phyloP scores from a whole-genome alignment of 73 alveolate species.

The Paramecium bursaria region DNA sequence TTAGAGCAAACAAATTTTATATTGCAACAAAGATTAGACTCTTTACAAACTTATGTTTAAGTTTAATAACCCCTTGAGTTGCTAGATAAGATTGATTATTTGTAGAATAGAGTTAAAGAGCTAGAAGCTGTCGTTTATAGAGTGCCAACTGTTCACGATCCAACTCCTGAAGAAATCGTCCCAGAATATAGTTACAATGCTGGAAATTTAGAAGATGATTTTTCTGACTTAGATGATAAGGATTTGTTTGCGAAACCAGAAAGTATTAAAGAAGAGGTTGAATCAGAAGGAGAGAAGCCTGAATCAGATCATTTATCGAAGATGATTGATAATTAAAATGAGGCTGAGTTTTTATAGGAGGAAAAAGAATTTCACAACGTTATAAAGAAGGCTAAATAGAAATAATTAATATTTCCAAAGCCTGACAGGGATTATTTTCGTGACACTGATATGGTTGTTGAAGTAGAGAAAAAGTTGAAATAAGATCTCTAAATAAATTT shows the following conservation, averaged over 20 bases:
- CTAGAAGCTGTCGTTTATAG: too few relatives aligned
- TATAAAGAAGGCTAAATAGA: neutral
- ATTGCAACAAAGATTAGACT: neutral
- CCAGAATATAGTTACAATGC: conserved; percentile 25
- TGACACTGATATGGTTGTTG: too few relatives aligned
- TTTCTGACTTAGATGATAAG: conserved; percentile 36
- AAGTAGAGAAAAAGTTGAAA: too few relatives aligned
- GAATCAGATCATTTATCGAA: conserved; percentile 17
- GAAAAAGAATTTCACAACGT: conserved; percentile 53
- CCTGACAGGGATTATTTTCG: too few relatives aligned
- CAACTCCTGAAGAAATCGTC: conserved; percentile 32
- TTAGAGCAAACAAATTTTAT: conserved; percentile 16
- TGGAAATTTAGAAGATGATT: conserved; percentile 21
- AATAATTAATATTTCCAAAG: too few relatives aligned
- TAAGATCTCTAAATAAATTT: too few relatives aligned
- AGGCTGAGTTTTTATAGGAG: conserved; percentile 45
- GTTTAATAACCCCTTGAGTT: conserved; percentile 38
- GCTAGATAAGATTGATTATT: conserved; percentile 28
- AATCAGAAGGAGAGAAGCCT: conserved; percentile 9
- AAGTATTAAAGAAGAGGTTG: conserved; percentile 30
- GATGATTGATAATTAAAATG: conserved; percentile 19
- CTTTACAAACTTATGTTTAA: conserved; percentile 11
- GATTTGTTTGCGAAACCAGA: conserved; percentile 14
- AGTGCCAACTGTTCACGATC: conserved; percentile 19
- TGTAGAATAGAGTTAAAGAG: conserved; percentile 16